Base-by-base conservation (phyloP, 805 yeast species). In the Jamesozyma hellenica region DNA sequence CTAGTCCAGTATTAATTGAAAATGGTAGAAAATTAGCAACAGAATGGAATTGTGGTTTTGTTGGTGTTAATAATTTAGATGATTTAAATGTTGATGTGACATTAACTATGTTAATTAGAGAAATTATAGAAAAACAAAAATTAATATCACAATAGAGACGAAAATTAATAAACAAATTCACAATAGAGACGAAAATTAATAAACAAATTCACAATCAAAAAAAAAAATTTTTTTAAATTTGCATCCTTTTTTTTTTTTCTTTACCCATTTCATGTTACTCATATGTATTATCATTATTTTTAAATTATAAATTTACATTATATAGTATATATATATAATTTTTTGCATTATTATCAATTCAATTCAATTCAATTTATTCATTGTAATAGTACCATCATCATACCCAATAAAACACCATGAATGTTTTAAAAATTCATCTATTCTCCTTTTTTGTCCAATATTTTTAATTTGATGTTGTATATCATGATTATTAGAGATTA, bases 41-140 rank as follows among this genome's bases (percentile, higher is more conserved):
- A 16, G 51, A 62, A 17, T 82, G 90, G 90, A 67, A 70, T 2
- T 71, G 80, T 47, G 77, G 83, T 0, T 82, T 79, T 56, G 66
- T 79, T 10, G 72, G 74, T 3, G 63, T 79, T n/a, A 85, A 81
- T 47, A 72, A 70, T 39, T 65, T 68, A 28, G 58, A 60, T 31
- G 70, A 71, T 45, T 60, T 61, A 7, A 70, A 70, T 37, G 74
- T 77, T 7, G 86, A 81, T 42, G 75, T 71, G 40, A 66, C 75
- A 1, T 43, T 81, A 35, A 69, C 79, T 3, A 52, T 79, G 41
- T 60, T 79, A 59, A 64, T 81, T 1, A 57, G 82, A 42, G 87
- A 80, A 47, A 62, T 76, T 25, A 66, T 74, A 0, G 85, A 77
- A 52, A 62, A 62, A 38, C 60, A 59, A 27, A 64, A 60, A 39